phyloP scores from a whole-genome alignment of 345 rosid species.

The Hibiscus tridactylites region DNA sequence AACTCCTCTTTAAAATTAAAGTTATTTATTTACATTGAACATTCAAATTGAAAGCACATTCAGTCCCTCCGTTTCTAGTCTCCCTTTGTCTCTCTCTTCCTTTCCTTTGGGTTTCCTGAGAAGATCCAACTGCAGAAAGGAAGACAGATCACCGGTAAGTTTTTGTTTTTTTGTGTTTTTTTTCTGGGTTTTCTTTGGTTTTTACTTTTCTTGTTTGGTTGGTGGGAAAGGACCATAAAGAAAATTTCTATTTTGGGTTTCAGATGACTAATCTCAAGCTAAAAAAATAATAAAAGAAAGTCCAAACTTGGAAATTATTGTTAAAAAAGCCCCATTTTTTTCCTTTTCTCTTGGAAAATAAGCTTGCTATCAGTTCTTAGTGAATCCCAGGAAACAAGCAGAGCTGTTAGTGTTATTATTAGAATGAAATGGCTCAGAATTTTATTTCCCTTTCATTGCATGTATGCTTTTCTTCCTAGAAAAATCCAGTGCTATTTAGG shows the following conservation, averaged over 20 bases:
- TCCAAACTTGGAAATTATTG: background rate
- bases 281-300: too few relatives aligned
- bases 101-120: background rate
- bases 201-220: background rate
- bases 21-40: background rate
- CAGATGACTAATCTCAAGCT: background rate
- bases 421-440: background rate
- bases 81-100: background rate
- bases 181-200: background rate
- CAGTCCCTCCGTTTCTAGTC: conserved; percentile 9
- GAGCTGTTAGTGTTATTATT: background rate
- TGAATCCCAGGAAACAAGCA: background rate
- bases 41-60: conserved; percentile 8
- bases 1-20: background rate
- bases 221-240: conserved; percentile 1
- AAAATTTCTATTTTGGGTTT: background rate
- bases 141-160: background rate
- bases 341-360: background rate
- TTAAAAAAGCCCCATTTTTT: background rate
- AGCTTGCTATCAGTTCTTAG: background rate
- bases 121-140: conserved; percentile 1
- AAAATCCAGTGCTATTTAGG: background rate
- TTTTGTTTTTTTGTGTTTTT: background rate
- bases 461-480: background rate
- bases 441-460: background rate